phyloP scores from a whole-genome alignment of 2,329 filamentous ascomycete genomes.

The Aspergillus ruber region DNA sequence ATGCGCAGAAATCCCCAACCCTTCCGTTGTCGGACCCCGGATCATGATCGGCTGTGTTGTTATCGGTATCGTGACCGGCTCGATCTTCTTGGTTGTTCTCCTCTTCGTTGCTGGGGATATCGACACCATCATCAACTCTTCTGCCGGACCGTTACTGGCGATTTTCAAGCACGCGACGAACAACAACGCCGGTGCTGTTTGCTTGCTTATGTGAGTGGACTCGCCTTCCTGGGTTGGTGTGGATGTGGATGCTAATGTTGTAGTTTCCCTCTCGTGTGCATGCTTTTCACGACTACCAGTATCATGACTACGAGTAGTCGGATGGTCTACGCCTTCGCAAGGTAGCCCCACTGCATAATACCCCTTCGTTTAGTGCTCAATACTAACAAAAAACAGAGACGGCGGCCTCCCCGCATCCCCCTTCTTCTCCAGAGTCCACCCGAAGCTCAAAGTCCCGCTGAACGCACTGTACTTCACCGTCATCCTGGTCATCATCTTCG shows the following conservation, averaged over 20 bases:
- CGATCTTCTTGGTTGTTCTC: constrained; percentile 55
- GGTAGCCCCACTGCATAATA: constrained; percentile 9
- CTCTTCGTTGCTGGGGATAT: constrained; percentile 58
- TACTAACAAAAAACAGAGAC: constrained; percentile 40
- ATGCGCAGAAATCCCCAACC: constrained; percentile 30
- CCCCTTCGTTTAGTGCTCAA: no score
- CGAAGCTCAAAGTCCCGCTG: constrained; percentile 56
- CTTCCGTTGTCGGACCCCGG: constrained; percentile 51
- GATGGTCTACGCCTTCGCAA: constrained; percentile 30
- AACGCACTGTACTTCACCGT: constrained; percentile 60
- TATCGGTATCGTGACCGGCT: constrained; percentile 58
- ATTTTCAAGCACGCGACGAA: constrained; percentile 58
- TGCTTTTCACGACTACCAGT: constrained; percentile 26
- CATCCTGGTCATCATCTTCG: constrained; percentile 59
- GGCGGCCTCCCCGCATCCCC: constrained; percentile 58
- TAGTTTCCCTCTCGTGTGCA: constrained; percentile 26
- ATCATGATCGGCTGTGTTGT: constrained; percentile 60
- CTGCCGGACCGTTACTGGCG: constrained; percentile 53
- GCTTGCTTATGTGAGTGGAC: constrained; percentile 50
- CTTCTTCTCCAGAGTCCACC: constrained; percentile 57
- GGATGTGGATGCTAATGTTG: neutral
- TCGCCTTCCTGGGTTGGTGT: no score
- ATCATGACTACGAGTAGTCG: constrained; percentile 32
- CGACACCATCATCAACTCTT: constrained; percentile 48
- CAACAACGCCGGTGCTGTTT: constrained; percentile 56